Conservation (phyloP, 2,329 filamentous ascomycete species). For the Thelonectria blattea region DNA sequence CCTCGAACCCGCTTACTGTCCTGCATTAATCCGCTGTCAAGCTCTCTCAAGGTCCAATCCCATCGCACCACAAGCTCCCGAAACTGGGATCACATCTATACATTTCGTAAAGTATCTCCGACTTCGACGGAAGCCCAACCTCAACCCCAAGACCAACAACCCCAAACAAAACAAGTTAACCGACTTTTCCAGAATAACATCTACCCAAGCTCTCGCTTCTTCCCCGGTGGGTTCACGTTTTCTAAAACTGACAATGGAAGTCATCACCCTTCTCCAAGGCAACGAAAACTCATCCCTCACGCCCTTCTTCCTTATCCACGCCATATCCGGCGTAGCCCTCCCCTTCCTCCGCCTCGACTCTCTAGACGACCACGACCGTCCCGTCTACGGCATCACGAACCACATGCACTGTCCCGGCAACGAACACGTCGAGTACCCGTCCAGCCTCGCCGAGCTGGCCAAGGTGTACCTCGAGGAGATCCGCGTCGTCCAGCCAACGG, state of each 20-base stretch:
- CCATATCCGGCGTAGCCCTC: slow-evolving; percentile 32
- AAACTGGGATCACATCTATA: slow-evolving; percentile 2
- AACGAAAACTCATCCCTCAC: slow-evolving; percentile 27
- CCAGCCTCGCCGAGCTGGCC: slow-evolving; percentile 27
- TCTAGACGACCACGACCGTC: slow-evolving; percentile 28
- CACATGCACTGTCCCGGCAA: slow-evolving; percentile 27
- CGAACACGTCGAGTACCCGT: slow-evolving; percentile 27
- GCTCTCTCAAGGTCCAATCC: background rate
- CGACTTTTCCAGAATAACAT: background rate
- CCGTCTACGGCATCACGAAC: slow-evolving; percentile 34
- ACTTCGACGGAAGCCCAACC: background rate
- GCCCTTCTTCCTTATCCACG: slow-evolving; percentile 32
- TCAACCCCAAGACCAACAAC: background rate
- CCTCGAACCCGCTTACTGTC: background rate
- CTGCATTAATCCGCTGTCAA: background rate
- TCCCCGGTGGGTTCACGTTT: slow-evolving; percentile 8
- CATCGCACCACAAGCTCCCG: background rate
- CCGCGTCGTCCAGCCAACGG: slow-evolving; percentile 27
- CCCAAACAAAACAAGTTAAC: background rate
- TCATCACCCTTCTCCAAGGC: slow-evolving; percentile 32
- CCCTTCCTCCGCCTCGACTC: slow-evolving; percentile 30
- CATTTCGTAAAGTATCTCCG: slow-evolving; percentile 17
- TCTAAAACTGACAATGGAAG: slow-evolving; percentile 25
- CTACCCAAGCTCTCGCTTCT: background rate
- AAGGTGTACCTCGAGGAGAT: slow-evolving; percentile 30